Base-by-base conservation (phyloP, 805 yeast species). In the Ogataea haglerorum region DNA sequence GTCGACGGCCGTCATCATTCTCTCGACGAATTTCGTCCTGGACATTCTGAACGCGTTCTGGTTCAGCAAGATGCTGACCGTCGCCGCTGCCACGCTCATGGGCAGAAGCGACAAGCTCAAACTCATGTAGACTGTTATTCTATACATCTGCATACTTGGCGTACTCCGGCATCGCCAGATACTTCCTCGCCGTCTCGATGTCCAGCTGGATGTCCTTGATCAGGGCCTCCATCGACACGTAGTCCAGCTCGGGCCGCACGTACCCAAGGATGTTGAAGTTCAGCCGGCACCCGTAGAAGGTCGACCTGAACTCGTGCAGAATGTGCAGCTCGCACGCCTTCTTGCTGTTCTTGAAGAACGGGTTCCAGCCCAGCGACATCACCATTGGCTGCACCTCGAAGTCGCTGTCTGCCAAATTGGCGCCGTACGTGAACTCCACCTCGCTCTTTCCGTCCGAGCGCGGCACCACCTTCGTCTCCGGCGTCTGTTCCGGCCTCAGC, bases 351-450 rank as follows among this genome's bases (percentile, higher is more conserved):
- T 80, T 75, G 65, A 79, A 93, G 59, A 82, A 91, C 27, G 99
- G 98, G 58, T 93, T 93, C 85, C 89, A 87, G 1, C 99, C 99
- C 14, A 93, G 73, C 7, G 96, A 86, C 86, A 91, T 83, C 7
- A 93, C 99, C 82, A 89, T 88, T 0, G 97, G 97, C 18, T 79
- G 67, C 2, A 71, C 72, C 14, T 65, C 63, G n/a, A 57, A 47
- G 36, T 70, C 70, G 2, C 72, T 64, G 29, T 72, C 75, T 3
- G 51, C 54, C 34, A 89, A 63, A 8, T 61, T 52, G 5, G 60
- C 48, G 1, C 96, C 96, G 54, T 75, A 78, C 43, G 78, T 83
- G 57, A 82, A 77, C 26, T 65, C 72, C 12, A 80, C 81, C 18
- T 58, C 56, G 9, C 66, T 49, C 23, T 61, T 60, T 5, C 66